These are phyloP conservation scores for Trapa incisa DNA, from an alignment of 345 rosid genomes.

Conservation along the genomic window DNA sequence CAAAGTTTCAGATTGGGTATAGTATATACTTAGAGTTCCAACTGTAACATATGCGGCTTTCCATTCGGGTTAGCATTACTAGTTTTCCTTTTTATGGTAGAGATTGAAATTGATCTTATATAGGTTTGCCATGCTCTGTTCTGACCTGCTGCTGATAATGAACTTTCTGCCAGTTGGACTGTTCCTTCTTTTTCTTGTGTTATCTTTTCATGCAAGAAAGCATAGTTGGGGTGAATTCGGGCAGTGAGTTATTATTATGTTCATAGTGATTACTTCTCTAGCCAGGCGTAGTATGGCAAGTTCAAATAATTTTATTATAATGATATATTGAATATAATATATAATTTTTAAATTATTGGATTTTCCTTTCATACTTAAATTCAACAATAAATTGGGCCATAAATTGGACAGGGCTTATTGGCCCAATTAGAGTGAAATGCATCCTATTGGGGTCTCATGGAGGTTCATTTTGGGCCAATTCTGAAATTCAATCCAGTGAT, in stretches of 20 bases:
- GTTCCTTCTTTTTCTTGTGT: too few species aligned
- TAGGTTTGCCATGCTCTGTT: not conserved
- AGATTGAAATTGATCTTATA: not conserved
- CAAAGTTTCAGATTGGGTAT: conserved; percentile 6
- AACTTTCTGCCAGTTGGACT: not conserved
- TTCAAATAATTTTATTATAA: too few species aligned
- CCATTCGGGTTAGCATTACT: not conserved
- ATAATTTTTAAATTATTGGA: too few species aligned
- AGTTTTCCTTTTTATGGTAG: not conserved
- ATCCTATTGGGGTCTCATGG: not conserved
- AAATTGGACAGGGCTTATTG: too few species aligned
- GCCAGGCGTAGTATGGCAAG: too few species aligned
- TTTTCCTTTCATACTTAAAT: too few species aligned
- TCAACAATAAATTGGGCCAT: not conserved
- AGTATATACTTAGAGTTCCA: conserved; percentile 6
- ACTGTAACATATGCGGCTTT: conserved; percentile 43
- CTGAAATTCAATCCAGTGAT: not conserved
- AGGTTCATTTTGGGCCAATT: not conserved
- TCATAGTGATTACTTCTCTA: too few species aligned
- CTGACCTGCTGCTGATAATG: not conserved
- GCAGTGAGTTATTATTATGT: too few species aligned
- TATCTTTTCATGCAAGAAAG: too few species aligned
- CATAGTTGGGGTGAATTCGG: too few species aligned
- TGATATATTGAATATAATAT: too few species aligned
- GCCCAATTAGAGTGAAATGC: not conserved